Percentiles rank a stretch among this genome's conserved stretches.
Evolutionary conservation across 768 basidiomycete genomes (phyloP).

Genomic region (Thelephora aurantiotincta): DNA sequence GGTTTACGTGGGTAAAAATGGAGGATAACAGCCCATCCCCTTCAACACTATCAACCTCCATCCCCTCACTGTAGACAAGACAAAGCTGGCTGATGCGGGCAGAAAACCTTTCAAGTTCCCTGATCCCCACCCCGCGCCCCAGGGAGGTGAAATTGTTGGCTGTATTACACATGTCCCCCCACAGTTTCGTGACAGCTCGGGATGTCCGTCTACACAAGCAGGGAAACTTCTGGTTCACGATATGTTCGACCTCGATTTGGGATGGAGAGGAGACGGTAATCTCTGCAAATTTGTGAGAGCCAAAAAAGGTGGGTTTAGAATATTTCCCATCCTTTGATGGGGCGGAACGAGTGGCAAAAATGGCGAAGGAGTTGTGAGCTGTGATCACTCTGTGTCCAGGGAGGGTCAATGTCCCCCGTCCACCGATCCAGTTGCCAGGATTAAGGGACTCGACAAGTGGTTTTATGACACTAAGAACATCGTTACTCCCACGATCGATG

Average conservation of each 20-base stretch:
- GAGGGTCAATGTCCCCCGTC: slow-evolving; percentile 49
- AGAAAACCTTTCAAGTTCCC: slow-evolving; percentile 79
- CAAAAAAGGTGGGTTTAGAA: slow-evolving; percentile 60
- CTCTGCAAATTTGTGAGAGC: slow-evolving; percentile 73
- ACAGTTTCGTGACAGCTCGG: slow-evolving; percentile 45
- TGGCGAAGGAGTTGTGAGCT: slow-evolving; percentile 66
- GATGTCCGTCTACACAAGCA: slow-evolving; percentile 36
- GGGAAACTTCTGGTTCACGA: slow-evolving; percentile 56
- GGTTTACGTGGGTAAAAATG: slow-evolving; percentile 53
- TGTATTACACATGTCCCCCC: slow-evolving; percentile 46
- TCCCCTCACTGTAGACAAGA: slow-evolving; percentile 29
- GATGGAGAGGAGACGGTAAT: slow-evolving; percentile 49
- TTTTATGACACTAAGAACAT: slow-evolving; percentile 79
- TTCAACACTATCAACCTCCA: slow-evolving; percentile 25
- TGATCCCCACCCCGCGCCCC: slow-evolving; percentile 47
- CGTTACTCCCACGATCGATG: slow-evolving; percentile 79
- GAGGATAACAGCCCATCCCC: slow-evolving; percentile 19
- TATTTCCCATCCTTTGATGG: slow-evolving; percentile 31
- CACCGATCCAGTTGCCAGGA: slow-evolving; percentile 63
- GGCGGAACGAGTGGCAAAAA: slow-evolving; percentile 82
- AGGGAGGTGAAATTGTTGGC: slow-evolving; percentile 22
- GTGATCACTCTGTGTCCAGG: slow-evolving; percentile 62
- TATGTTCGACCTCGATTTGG: slow-evolving; percentile 49
- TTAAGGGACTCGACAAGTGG: slow-evolving; percentile 67
- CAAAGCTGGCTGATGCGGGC: slow-evolving; percentile 51